These are phyloP conservation scores for Candida orba DNA, from an alignment of 805 yeast species.

Conservation along the genomic window DNA sequence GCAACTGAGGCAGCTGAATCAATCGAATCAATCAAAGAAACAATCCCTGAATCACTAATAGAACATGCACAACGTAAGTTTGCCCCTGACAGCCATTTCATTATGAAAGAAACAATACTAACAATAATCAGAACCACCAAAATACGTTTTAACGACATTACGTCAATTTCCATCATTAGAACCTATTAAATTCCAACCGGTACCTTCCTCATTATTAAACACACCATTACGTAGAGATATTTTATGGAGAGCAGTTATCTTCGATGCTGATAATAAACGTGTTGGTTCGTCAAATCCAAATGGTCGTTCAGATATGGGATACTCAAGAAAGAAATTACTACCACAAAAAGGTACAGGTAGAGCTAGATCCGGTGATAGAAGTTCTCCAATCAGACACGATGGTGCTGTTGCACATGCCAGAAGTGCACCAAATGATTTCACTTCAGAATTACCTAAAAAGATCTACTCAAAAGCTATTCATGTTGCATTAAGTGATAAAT, in stretches of 20 bases:
- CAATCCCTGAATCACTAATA: constrained; percentile 7
- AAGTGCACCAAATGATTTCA: constrained; percentile 83
- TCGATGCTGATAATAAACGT: constrained; percentile 82
- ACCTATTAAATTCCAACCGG: constrained; percentile 72
- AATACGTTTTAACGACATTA: constrained; percentile 67
- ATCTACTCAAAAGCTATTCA: constrained; percentile 71
- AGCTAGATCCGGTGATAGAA: constrained; percentile 95
- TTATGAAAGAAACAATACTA: constrained; percentile 1
- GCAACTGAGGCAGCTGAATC: constrained; percentile 17
- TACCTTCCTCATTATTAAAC: constrained; percentile 62
- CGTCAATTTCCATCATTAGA: constrained; percentile 87
- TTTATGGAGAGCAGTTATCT: constrained; percentile 89
- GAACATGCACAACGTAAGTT: constrained; percentile 17
- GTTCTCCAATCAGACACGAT: constrained; percentile 84
- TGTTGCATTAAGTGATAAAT: constrained; percentile 76
- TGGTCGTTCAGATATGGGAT: constrained; percentile 81
- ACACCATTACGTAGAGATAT: constrained; percentile 83
- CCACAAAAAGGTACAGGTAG: constrained; percentile 93
- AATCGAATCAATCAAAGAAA: not conserved
- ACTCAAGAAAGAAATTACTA: constrained; percentile 70
- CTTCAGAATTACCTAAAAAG: constrained; percentile 68
- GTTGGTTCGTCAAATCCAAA: constrained; percentile 87
- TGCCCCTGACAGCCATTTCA: not conserved
- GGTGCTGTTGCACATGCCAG: constrained; percentile 89
- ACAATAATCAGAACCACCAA: constrained; percentile 42